Evolutionary conservation across 169 alveolate species (phyloP), one percentile per base, ranked within the genome.

Genomic region (Plasmodium sp.): DNA sequence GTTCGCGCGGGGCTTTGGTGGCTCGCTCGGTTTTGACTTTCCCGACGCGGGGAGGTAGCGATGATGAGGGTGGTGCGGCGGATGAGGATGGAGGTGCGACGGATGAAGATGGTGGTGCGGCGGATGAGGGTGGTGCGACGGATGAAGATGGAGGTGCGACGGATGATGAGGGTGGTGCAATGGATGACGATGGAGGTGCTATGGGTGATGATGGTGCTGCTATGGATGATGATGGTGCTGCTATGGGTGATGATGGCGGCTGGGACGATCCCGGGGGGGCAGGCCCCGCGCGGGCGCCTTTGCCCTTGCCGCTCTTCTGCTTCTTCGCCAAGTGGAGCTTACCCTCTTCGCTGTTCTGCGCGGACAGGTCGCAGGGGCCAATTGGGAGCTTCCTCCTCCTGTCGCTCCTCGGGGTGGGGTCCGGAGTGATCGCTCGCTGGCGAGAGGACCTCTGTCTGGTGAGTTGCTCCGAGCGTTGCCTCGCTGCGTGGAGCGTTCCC

Each of bases 271-370:
- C n/a, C 84, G 2, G 41, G 6, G 33, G 41, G 10, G 5, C 71
- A 0, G 9, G 6, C 33, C 33, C 14, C 71, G 34, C 41, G 16
- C 34, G 18, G 5, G 36, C 71, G 56, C 74, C 27, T 39, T 80
- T 43, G 12, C 72, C 71, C 27, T 34, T 43, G 43, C 14, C 41
- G 51, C 75, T 56, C 71, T 82, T 82, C 71, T 18, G 27, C 56
- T 82, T 82, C 41, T 82, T 54, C 58, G 22, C 90, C 71, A 54
- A 82, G 6, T 48, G 12, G 0, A 16, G 36, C 54, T 82, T 82
- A 82, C 90, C 90, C 71, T 82, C 80, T 43, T 39, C 71, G 72
- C 80, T 82, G 56, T 39, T 82, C 71, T 82, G 62, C 12, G 45
- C 1, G 7, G 34, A 80, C 9, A 34, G 6, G 71, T 39, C 41